These are phyloP conservation scores for Rhynchospora breviuscula DNA, from an alignment of 176 grass and related monocot species.

Conservation along the genomic window DNA sequence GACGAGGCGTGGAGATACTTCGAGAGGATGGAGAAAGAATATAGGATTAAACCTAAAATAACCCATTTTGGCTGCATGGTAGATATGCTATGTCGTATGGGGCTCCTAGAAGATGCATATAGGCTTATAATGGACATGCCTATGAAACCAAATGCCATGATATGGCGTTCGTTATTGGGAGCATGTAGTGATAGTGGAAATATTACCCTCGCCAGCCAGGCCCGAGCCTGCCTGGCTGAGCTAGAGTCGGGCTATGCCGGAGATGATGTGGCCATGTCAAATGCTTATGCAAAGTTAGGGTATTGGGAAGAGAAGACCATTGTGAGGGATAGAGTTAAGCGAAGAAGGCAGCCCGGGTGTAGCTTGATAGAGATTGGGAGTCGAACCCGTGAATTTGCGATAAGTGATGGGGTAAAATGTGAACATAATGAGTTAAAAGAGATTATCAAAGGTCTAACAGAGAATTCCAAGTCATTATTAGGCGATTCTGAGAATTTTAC, in stretches of 20 bases:
- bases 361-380: slow-evolving; percentile 66
- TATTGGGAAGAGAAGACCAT: slow-evolving; percentile 60
- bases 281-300: slow-evolving; percentile 69
- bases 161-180: slow-evolving; percentile 80
- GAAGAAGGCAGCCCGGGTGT: slow-evolving; percentile 63
- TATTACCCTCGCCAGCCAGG: slow-evolving; percentile 46
- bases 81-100: slow-evolving; percentile 80
- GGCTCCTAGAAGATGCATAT: slow-evolving; percentile 64
- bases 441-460: slow-evolving; percentile 9
- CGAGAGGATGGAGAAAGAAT: slow-evolving; percentile 50
- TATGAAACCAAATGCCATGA: slow-evolving; percentile 38
- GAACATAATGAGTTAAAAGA: slow-evolving; percentile 18
- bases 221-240: slow-evolving; percentile 46
- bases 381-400: slow-evolving; percentile 50
- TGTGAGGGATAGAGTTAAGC: slow-evolving; percentile 49
- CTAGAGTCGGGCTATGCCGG: slow-evolving; percentile 62
- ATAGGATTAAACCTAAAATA: slow-evolving; percentile 47
- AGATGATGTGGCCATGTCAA: slow-evolving; percentile 67
- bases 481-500: not conserved
- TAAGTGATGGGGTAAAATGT: slow-evolving; percentile 41
- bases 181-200: slow-evolving; percentile 80
- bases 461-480: slow-evolving; percentile 11
- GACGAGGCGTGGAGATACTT: slow-evolving; percentile 48
- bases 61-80: slow-evolving; percentile 83
- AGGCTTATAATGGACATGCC: slow-evolving; percentile 51